Conservation (phyloP, 371 early-diverging fungal genomes). For the Mucor racemosus region DNA sequence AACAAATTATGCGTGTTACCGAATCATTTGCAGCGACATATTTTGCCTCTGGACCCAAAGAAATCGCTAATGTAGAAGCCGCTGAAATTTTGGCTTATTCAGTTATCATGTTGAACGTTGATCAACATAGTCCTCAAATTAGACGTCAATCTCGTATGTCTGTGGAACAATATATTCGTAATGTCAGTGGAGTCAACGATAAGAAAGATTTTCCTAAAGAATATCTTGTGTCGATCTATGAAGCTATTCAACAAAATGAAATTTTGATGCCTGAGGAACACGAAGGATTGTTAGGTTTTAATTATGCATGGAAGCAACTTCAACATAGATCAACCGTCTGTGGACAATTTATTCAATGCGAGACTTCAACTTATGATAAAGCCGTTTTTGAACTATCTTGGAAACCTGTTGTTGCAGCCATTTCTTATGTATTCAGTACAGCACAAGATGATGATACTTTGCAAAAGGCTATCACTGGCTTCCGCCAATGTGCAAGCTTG, state of each 20-base stretch:
- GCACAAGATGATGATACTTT: slow-evolving; percentile 81
- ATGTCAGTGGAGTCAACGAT: slow-evolving; percentile 80
- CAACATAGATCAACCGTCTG: slow-evolving; percentile 57
- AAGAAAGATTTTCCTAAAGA: slow-evolving; percentile 71
- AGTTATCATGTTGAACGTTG: slow-evolving; percentile 93
- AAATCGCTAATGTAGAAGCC: slow-evolving; percentile 75
- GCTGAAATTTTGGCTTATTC: slow-evolving; percentile 87
- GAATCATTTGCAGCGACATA: slow-evolving; percentile 85
- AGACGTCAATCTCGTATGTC: slow-evolving; percentile 78
- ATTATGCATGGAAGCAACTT: slow-evolving; percentile 94
- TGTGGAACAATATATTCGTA: slow-evolving; percentile 84
- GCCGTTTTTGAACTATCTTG: slow-evolving; percentile 69
- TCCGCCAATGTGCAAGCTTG: slow-evolving; percentile 79
- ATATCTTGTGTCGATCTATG: slow-evolving; percentile 77
- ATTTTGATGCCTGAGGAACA: slow-evolving; percentile 92
- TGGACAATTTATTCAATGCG: slow-evolving; percentile 54
- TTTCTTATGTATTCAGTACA: slow-evolving; percentile 81
- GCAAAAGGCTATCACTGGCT: slow-evolving; percentile 81
- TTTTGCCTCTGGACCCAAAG: slow-evolving; percentile 64
- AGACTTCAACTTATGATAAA: slow-evolving; percentile 63
- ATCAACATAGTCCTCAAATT: slow-evolving; percentile 90
- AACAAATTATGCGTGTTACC: slow-evolving; percentile 92
- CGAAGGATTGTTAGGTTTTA: slow-evolving; percentile 93
- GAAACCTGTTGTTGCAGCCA: slow-evolving; percentile 67
- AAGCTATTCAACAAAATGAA: slow-evolving; percentile 78